Base-by-base conservation (phyloP, 2,329 filamentous ascomycete species). In the Beauveria australis region DNA sequence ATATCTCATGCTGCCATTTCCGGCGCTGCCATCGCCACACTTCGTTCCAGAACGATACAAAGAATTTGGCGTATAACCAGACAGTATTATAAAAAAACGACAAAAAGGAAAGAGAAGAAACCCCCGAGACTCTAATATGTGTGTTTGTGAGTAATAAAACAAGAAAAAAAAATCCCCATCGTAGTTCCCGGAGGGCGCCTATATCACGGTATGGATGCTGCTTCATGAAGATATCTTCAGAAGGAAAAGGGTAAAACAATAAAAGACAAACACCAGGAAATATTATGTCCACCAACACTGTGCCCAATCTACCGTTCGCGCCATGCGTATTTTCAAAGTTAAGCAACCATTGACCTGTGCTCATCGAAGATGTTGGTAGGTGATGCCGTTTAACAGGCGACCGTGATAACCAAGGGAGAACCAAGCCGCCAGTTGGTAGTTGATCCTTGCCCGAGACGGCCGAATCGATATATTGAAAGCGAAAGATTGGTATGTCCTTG, bases 101-200 rank as follows among this genome's bases (percentile, higher is more conserved):
- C 59, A 60, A 55, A 54, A 67, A 63, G 49, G 69, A 69, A 62
- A 67, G 61, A 62, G 53, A 61, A 63, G 66, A 67, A 48, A 46
- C n/a, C 65, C 59, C 66, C 66, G 53, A 54, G 67, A 69, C 66
- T 72, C 69, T 72, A 72, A 66, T 69, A 66, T 70, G 59, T 57
- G 56, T 59, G 57, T 33, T 40, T 43, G 48, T 54, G 59, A 48
- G 51, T 61, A 43, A 55, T 60, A 55, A 61, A 60, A 60, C 59
- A 60, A 51, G 43, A 53, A 61, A 63, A 66, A 66, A 66, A 66
- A 65, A 69, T 69, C 62, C 66, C 63, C 64, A 61, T 69, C 59
- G 62, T 69, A 67, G 64, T 65, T 64, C 65, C 64, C 62, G 53
- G 49, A 53, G 33, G 62, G 59, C 33, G 44, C 33, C 61, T 28